Conservation (phyloP, 176 grass and related monocot species). For the Oryza coarctata region DNA sequence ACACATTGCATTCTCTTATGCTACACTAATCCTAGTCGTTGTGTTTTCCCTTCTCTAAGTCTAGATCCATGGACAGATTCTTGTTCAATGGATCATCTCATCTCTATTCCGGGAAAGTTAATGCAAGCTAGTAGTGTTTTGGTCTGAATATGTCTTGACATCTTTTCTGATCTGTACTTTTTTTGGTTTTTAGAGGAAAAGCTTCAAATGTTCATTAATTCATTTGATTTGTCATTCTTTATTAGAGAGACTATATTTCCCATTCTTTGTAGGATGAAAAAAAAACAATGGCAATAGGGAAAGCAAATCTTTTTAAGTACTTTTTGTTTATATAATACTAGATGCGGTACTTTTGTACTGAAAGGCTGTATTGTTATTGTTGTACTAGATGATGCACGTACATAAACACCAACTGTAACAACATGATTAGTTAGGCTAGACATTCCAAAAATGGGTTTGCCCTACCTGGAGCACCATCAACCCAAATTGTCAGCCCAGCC, state of each 20-base stretch:
- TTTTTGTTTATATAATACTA: background rate
- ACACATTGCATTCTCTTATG: constrained; percentile 31
- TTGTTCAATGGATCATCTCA: constrained; percentile 21
- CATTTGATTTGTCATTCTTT: background rate
- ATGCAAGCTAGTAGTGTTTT: background rate
- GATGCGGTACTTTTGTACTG: no score
- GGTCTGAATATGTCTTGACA: background rate
- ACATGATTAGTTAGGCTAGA: background rate
- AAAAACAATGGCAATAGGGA: background rate
- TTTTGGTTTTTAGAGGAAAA: background rate
- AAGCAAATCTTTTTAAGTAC: background rate
- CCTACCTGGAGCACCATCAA: background rate
- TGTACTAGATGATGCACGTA: no score
- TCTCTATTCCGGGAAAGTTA: constrained; percentile 19
- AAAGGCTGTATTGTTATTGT: no score
- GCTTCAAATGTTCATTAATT: background rate
- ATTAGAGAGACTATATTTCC: background rate
- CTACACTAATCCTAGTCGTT: constrained; percentile 17
- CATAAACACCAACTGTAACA: constrained; percentile 3
- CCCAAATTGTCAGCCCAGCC: background rate
- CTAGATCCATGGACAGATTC: constrained; percentile 26
- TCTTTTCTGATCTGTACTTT: background rate
- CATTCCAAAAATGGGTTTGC: background rate
- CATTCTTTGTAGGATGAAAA: background rate
- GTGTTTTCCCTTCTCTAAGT: constrained; percentile 43